Percentiles rank a stretch among this genome's conserved stretches.
phyloP scores from a whole-genome alignment of 192 early-diverging fungal genomes.

The Diversispora epigaea region DNA sequence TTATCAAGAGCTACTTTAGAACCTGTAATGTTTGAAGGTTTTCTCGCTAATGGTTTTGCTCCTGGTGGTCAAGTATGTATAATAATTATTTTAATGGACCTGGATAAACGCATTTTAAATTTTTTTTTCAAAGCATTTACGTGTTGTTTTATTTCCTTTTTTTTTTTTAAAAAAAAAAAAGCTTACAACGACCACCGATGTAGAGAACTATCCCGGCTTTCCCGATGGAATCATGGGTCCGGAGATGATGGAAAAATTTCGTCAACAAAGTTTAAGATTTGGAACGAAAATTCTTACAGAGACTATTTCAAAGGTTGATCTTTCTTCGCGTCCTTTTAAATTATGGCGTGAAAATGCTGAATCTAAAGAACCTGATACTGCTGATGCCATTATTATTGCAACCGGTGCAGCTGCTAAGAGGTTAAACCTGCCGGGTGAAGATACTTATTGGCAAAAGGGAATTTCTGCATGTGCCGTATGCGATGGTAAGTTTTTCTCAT shows the following conservation, averaged over 20 bases:
- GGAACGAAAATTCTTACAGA: constrained; percentile 89
- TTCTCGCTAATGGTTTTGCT: constrained; percentile 84
- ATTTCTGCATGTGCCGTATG: constrained; percentile 99
- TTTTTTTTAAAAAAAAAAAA: constrained; percentile 45
- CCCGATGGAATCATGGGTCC: constrained; percentile 86
- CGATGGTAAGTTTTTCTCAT: constrained; percentile 70
- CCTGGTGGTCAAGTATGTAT: constrained; percentile 49
- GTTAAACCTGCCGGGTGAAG: constrained; percentile 85
- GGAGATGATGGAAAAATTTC: constrained; percentile 84
- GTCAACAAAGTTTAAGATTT: constrained; percentile 81
- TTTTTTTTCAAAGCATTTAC: neutral
- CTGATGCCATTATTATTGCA: constrained; percentile 86
- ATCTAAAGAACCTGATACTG: constrained; percentile 65
- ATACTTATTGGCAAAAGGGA: constrained; percentile 95
- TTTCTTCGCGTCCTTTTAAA: constrained; percentile 77
- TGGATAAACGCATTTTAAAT: neutral
- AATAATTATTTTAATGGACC: neutral
- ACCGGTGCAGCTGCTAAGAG: constrained; percentile 99
- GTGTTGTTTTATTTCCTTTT: neutral
- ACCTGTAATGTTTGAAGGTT: constrained; percentile 95
- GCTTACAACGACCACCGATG: constrained; percentile 94
- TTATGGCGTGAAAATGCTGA: constrained; percentile 85
- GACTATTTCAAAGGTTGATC: constrained; percentile 86
- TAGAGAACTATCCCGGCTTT: constrained; percentile 96
- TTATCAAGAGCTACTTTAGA: constrained; percentile 89